Evolutionary conservation across 1,284 basidiomycete genomes (phyloP).

Genomic region (Malassezia globosa): DNA sequence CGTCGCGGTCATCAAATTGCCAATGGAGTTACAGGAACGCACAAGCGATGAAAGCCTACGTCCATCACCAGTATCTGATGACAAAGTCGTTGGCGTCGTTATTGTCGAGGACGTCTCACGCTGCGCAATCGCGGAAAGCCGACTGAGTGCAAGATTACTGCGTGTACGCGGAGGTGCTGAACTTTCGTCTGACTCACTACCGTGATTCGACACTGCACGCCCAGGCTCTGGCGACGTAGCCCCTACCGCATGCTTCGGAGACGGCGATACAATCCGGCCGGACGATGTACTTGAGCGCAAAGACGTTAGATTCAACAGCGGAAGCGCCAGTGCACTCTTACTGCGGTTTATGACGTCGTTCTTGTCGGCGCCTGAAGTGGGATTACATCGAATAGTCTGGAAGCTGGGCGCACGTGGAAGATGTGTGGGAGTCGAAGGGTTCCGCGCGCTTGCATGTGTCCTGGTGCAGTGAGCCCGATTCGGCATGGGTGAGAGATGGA

Average conservation of each 20-base stretch:
- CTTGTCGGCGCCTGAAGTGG: background rate
- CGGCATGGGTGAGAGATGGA: background rate
- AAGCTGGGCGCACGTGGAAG: background rate
- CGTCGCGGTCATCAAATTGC: background rate
- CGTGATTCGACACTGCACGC: background rate
- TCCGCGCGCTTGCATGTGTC: background rate
- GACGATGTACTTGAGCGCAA: slow-evolving; percentile 45
- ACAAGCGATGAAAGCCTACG: background rate
- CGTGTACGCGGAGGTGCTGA: background rate
- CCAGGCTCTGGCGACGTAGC: background rate
- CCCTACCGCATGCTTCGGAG: background rate
- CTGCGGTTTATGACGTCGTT: slow-evolving; percentile 50
- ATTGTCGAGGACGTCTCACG: background rate
- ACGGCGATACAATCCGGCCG: too few species aligned
- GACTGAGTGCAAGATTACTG: slow-evolving; percentile 8
- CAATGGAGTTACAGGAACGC: slow-evolving; percentile 5
- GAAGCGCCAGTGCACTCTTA: slow-evolving; percentile 58
- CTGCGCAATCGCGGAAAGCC: slow-evolving; percentile 11
- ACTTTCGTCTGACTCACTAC: background rate
- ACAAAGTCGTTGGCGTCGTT: too few species aligned
- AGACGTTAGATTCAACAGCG: slow-evolving; percentile 50
- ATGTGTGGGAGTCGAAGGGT: background rate
- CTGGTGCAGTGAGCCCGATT: background rate
- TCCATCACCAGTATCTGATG: too few species aligned
- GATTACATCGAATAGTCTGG: background rate